Conservation (phyloP, 1,284 basidiomycete species). For the Malassezia vespertilionis region DNA sequence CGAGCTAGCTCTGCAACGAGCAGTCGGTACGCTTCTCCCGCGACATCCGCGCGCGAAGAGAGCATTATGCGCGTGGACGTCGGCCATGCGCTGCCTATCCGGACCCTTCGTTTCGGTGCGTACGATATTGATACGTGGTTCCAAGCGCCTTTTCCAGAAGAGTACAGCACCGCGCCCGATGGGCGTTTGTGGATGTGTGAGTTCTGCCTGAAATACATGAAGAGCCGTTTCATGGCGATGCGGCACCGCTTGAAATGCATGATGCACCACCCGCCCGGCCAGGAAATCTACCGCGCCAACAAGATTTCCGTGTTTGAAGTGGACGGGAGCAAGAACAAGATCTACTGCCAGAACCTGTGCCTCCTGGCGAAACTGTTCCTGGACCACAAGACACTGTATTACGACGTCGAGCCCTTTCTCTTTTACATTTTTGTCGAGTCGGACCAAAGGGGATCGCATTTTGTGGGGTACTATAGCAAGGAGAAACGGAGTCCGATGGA, state of each 20-base stretch:
- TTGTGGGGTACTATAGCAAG: conserved; percentile 98
- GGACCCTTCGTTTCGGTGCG: conserved; percentile 72
- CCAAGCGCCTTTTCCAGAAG: conserved; percentile 95
- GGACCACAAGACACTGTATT: conserved; percentile 98
- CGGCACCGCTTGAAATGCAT: conserved; percentile 88
- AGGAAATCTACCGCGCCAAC: conserved; percentile 92
- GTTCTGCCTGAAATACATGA: conserved; percentile 97
- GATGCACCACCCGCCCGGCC: conserved; percentile 83
- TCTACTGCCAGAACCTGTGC: conserved; percentile 99
- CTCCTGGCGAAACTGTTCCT: conserved; percentile 98
- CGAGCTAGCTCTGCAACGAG: conserved; percentile 12
- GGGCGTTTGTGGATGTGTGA: conserved; percentile 93
- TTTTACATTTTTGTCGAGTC: conserved; percentile 95
- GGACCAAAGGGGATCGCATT: conserved; percentile 78
- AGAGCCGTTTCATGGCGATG: conserved; percentile 74
- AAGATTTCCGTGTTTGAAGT: conserved; percentile 88
- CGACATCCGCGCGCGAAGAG: not conserved
- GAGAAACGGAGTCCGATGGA: conserved; percentile 93
- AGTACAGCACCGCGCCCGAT: conserved; percentile 85
- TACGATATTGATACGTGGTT: conserved; percentile 98
- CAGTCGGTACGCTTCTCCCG: not conserved
- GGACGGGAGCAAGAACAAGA: conserved; percentile 94
- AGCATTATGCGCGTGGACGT: conserved; percentile 15
- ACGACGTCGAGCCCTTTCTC: conserved; percentile 97
- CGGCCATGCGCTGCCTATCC: conserved; percentile 40